These are phyloP conservation scores for Plasmodium yoelii DNA, from an alignment of 169 alveolate genomes.

Conservation along the genomic window DNA sequence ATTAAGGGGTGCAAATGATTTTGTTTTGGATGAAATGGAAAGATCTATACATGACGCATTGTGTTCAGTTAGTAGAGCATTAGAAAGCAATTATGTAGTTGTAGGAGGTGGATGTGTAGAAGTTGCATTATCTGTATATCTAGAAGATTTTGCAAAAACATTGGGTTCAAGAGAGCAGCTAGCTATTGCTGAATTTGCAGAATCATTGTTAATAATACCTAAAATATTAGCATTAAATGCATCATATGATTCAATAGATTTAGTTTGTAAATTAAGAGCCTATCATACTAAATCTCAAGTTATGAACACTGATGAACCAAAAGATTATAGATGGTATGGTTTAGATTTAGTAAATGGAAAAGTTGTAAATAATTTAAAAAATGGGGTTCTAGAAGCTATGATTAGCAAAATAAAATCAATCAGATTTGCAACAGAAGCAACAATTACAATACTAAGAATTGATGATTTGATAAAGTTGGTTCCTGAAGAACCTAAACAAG, in stretches of 20 bases:
- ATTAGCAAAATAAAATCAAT: conserved; percentile 94
- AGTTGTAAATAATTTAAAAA: conserved; percentile 94
- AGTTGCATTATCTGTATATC: conserved; percentile 95
- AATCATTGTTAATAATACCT: conserved; percentile 97
- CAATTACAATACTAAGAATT: conserved; percentile 97
- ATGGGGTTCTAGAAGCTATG: conserved; percentile 98
- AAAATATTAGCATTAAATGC: conserved; percentile 99
- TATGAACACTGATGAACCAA: conserved; percentile 73
- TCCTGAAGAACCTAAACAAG: conserved; percentile 90
- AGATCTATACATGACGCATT: conserved; percentile 98
- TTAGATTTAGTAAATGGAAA: conserved; percentile 96
- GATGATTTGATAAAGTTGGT: conserved; percentile 96
- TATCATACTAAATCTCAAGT: conserved; percentile 94
- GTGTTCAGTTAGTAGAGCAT: conserved; percentile 96
- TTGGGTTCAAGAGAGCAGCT: conserved; percentile 97
- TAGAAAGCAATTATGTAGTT: conserved; percentile 88
- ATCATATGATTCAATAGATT: conserved; percentile 97
- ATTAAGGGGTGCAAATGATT: conserved; percentile 98
- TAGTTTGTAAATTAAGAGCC: conserved; percentile 94
- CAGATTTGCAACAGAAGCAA: conserved; percentile 99
- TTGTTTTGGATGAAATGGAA: conserved; percentile 97
- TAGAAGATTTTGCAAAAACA: conserved; percentile 97
- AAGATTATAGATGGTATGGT: conserved; percentile 91
- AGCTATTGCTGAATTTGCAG: conserved; percentile 99
- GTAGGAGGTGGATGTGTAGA: conserved; percentile 99